A percentile compares a stretch with the other conserved stretches of the same genome.
These are phyloP conservation scores for Haplographium delicatum DNA, from an alignment of 495 filamentous ascomycete species.

Conservation along the genomic window DNA sequence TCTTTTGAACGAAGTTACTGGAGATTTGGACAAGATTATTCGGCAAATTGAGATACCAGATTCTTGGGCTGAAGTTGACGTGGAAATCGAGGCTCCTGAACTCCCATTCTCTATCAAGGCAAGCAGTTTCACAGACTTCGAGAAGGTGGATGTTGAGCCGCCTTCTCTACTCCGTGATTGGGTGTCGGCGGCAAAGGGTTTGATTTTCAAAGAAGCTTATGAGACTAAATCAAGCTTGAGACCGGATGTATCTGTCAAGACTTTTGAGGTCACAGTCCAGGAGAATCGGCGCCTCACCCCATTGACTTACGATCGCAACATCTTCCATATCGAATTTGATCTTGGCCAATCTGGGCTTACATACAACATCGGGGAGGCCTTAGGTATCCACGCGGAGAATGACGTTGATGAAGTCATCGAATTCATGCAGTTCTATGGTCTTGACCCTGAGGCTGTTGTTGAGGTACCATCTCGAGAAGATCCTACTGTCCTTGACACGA, in stretches of 20 bases:
- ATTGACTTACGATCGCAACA: conserved; percentile 87
- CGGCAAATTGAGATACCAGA: conserved; percentile 69
- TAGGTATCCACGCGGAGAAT: conserved; percentile 94
- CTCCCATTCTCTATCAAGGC: conserved; percentile 57
- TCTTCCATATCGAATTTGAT: conserved; percentile 99
- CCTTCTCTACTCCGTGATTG: conserved; percentile 64
- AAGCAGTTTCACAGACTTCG: conserved; percentile 76
- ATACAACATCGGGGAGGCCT: conserved; percentile 97
- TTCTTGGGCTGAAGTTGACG: conserved; percentile 65
- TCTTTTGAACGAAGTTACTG: conserved; percentile 52
- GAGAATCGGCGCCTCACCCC: conserved; percentile 94
- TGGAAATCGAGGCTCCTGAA: conserved; percentile 43
- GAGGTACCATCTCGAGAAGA: conserved; percentile 89
- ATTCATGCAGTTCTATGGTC: conserved; percentile 85
- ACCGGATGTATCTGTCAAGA: conserved; percentile 81
- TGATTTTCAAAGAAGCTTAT: conserved; percentile 94
- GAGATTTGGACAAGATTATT: conserved; percentile 64
- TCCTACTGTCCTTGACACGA: conserved; percentile 67
- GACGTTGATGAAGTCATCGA: conserved; percentile 68
- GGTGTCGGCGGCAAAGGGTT: conserved; percentile 76
- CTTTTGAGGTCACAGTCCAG: conserved; percentile 81
- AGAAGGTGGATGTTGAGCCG: conserved; percentile 69
- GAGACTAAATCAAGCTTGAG: conserved; percentile 66
- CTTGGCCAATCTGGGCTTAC: conserved; percentile 82
- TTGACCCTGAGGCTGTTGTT: conserved; percentile 76